Evolutionary conservation across 805 yeast species (phyloP), one percentile per base, ranked within the genome.

Genomic region (Isabelozyma rhagii): DNA sequence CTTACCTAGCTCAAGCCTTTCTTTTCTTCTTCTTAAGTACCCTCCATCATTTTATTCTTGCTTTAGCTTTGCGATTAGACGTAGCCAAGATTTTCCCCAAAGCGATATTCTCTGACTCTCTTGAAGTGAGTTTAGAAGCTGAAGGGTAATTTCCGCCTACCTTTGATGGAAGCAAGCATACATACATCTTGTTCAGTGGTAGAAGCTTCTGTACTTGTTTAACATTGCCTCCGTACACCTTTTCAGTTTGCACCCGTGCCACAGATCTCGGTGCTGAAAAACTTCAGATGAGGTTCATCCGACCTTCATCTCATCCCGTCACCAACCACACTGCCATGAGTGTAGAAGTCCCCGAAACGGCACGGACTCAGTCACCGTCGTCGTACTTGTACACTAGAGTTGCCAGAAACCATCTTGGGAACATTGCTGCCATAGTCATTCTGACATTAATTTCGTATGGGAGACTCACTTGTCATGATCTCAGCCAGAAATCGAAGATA

Each of bases 391-490:
- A 77, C 62, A 75, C 83, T 0, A 73, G 79, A 28, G 58, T 85
- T 13, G 72, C 83, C 13, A 77, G 75, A 50, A 68, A 77, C 1
- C 81, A 78, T 54, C 62, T 87, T 5, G 97, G 97, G 11, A 89
- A 85, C 58, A 78, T 83, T 44, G 92, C 96, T 0, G 80, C 91
- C 2, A 62, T 71, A 4, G 72, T 92, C 13, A 75, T 84, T 14
- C 77, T 87, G 1, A 60, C 78, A 2, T 71, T 92, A 56, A 72
- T 88, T 49, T 78, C 85, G 48, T 77, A 84, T 55, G 96, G 96
- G 11, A 75, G 94, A 51, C 68, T 84, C 36, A 77, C 81, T 0
- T 74, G 84, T 1, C 65, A 64, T 21, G 90, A 87, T 45, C 56
- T 91, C 18, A 64, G 77, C 41, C 62, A 67, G 27, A 67, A 69